Evolutionary conservation across 306 rosid genomes (phyloP), one percentile per base, ranked within the genome.

Genomic region (Spatholobus suberectus): DNA sequence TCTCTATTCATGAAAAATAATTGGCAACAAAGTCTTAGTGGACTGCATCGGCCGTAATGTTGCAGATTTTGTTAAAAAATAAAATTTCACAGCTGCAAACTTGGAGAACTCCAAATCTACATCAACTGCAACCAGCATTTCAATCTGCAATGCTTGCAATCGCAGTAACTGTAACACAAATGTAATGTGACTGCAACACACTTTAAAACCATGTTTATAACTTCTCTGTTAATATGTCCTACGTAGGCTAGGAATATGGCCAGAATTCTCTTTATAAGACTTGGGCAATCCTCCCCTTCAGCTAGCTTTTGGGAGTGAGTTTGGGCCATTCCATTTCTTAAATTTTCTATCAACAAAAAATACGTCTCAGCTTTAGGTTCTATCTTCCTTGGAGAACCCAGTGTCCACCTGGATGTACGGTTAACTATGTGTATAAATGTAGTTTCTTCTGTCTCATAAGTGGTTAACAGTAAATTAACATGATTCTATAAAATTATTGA

Each of bases 311-410:
- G 12, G 26, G 59, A 52, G 59, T 52, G 59, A 52, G 26, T 18
- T n/a, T 52, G 23, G 59, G 59, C 59, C 26, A n/a, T 52, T 52
- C 26, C 10, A 52, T 52, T 52, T 52, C 59, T 52, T 18, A n/a
- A n/a, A n/a, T n/a, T 52, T 6, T 52, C 11, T 52, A 49, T 5
- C 55, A 15, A 35, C 1, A 27, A 80, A 68, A 54, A 40, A 20
- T 5, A 3, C 35, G 18, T 57, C 59, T 57, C 72, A 69, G 54
- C 62, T 80, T 70, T 12, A 29, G 52, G 20, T 85, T 58, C 54
- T 29, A 29, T 29, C 32, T n/a, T n/a, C n/a, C n/a, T n/a, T n/a
- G n/a, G n/a, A n/a, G n/a, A n/a, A n/a, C n/a, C n/a, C n/a, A n/a
- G n/a, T n/a, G n/a, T n/a, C n/a, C n/a, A n/a, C n/a, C n/a, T n/a